Conservation (phyloP, 805 yeast species). For the Cyberlindnera nakhonratchasimensis region DNA sequence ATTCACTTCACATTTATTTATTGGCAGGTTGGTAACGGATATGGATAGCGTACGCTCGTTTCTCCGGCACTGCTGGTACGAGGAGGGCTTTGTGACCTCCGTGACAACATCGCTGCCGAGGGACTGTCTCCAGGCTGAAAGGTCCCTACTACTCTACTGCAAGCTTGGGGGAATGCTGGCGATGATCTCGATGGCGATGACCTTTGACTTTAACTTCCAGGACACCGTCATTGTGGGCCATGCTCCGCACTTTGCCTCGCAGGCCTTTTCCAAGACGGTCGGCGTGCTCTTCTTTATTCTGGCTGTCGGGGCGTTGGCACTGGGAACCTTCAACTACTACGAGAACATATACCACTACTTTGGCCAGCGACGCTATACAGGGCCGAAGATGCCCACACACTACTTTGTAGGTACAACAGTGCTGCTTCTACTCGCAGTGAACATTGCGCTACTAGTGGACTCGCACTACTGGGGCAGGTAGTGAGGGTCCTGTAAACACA, state of each 20-base stretch:
- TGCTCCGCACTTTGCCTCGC: conserved; percentile 5
- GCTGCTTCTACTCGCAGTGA: conserved; percentile 14
- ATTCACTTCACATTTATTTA: background rate
- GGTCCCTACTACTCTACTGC: conserved; percentile 24
- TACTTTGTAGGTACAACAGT: conserved; percentile 9
- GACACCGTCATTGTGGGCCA: conserved; percentile 2
- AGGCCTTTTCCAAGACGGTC: conserved; percentile 13
- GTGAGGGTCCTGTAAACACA: too few species aligned
- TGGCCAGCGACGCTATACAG: conserved; percentile 13
- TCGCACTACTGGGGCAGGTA: conserved; percentile 11
- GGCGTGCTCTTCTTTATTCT: conserved; percentile 17
- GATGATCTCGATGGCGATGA: conserved; percentile 20
- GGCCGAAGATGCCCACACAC: conserved; percentile 16
- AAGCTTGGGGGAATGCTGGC: conserved; percentile 22
- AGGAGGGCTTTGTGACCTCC: conserved; percentile 11
- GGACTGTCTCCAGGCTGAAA: conserved; percentile 29
- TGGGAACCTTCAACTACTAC: conserved; percentile 25
- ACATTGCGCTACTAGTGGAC: conserved; percentile 18
- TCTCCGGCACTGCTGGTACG: conserved; percentile 2
- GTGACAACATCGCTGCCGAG: conserved; percentile 25
- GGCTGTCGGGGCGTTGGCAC: conserved; percentile 9
- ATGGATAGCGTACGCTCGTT: background rate
- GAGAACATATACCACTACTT: conserved; percentile 17
- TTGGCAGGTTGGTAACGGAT: background rate
- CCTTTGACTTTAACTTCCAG: conserved; percentile 19